Evolutionary conservation across 164 flowering plant species (phyloP), one percentile per base, ranked within the genome.

Genomic region (Paratinospora sagittata): DNA sequence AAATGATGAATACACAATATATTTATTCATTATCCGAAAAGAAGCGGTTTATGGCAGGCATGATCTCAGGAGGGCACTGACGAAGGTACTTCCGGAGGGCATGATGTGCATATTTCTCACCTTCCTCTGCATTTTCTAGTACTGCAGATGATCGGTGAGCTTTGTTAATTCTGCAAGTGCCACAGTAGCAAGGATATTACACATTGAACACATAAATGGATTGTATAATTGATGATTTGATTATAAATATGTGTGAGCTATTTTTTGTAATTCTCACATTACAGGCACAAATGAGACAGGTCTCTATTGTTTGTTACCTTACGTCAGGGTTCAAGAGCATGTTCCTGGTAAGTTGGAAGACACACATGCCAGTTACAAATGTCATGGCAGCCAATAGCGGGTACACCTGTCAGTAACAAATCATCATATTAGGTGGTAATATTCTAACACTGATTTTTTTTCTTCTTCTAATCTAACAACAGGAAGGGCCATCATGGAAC

Each of bases 361-460:
- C 64, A 76, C 85, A 83, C 88, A 90, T 75, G 47, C 89, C 69
- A 0, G 86, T 82, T 2, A 88, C 96, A 69, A 89, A 85, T 16
- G 82, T 77, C 93, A 92, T 87, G 8, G 97, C 90, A 3, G 86
- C 96, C 79, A 90, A 33, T 2, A 92, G 74, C 5, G 97, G 97
- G 68, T 89, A 88, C 5, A 90, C 90, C 97, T 90, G 23, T 0
- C 21, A 9, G 24, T 21, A n/a, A 6, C 1, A 55, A 55, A 19
- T 19, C 7, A 55, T 55, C 8, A 8, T 21, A n/a, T 55, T 55
- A 19, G 61, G 5, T 55, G 9, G 8, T 9, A n/a, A 55, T 55
- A 0, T 9, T 43, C 14, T 9, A 9, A 43, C 47, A 43, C 13
- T 43, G 14, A 6, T 1, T 5, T 0, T 2, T 30, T 30, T 30